Base-by-base conservation (phyloP, 2,329 filamentous ascomycete species). In the Phialocephala subalpina region DNA sequence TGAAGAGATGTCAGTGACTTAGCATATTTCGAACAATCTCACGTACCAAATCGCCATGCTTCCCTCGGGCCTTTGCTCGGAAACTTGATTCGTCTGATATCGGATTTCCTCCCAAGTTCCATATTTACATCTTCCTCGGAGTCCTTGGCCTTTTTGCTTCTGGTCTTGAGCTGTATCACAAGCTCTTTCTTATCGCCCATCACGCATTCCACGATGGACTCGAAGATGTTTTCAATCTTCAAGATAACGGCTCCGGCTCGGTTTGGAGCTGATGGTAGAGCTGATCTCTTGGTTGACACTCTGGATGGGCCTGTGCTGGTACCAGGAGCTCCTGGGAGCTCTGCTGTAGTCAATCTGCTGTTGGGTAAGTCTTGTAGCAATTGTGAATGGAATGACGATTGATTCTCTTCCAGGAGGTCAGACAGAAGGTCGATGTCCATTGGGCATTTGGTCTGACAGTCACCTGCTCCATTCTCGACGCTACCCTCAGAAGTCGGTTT, bases 221-320 rank as follows among this genome's bases (percentile, higher is more conserved):
- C 82, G 18, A 90, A 80, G 25, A 89, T 82, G 5, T 78, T 76
- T 72, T 90, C 87, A 49, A 90, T 86, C 62, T 81, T 84, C 52
- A 79, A 74, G 29, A 88, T 82, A 16, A 84, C 80, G 20, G 45
- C 22, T 49, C 20, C n/a, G n/a, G 7, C n/a, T 22, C 7, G 1
- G 20, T 49, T 25, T 22, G 45, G n/a, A 49, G n/a, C 45, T 49
- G 45, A 8, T 42, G 29, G 29, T 5, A 33, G 9, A 33, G 29
- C 4, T 33, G 9, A 5, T 9, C 29, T 33, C 29, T 33, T 4
- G 4, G 29, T 9, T 9, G 38, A 42, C 14, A n/a, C 12, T 14
- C 38, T 42, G 38, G 4, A 16, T 3, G 38, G 38, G 4, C 7
- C 22, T 49, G 45, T 1, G 45, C 11, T 25, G 45, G 1, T 25